phyloP scores from a whole-genome alignment of 2,329 filamentous ascomycete species.

The Pseudogymnoascus sp. region DNA sequence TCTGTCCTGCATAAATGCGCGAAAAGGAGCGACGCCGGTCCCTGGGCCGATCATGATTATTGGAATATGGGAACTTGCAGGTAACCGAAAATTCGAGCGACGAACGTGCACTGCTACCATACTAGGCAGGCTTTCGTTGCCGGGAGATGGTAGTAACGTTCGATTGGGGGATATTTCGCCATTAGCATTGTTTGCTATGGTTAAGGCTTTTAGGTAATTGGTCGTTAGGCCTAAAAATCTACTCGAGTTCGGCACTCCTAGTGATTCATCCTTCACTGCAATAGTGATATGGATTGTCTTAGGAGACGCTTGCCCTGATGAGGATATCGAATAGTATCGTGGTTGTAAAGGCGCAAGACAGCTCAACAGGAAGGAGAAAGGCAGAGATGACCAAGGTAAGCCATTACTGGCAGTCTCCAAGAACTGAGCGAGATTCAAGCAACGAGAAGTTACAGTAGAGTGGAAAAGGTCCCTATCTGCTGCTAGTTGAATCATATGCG shows the following conservation, averaged over 20 bases:
- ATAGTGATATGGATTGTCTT: not conserved
- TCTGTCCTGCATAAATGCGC: slow-evolving; percentile 22
- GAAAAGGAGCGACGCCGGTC: slow-evolving; percentile 27
- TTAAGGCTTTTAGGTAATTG: slow-evolving; percentile 1
- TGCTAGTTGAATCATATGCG: not conserved
- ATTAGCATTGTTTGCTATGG: not conserved
- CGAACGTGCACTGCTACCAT: not conserved
- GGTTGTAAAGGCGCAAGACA: not conserved
- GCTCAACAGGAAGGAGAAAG: not conserved
- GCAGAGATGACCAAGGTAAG: not conserved
- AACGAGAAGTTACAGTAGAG: not conserved
- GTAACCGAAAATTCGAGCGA: slow-evolving; percentile 11
- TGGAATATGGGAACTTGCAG: slow-evolving; percentile 5
- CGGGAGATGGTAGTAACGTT: not conserved
- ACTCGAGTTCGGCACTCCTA: not conserved
- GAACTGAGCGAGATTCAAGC: not conserved
- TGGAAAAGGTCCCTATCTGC: slow-evolving; percentile 8
- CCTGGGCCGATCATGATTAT: slow-evolving; percentile 24
- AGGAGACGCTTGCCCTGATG: not conserved
- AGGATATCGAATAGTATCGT: slow-evolving; percentile 10
- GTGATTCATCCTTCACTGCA: not conserved
- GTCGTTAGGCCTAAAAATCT: slow-evolving; percentile 3
- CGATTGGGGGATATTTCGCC: not conserved
- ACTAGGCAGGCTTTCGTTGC: not conserved
- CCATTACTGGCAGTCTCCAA: not conserved